Evolutionary conservation across 2,329 filamentous ascomycete genomes (phyloP).

Genomic region (Claviceps arundinis): DNA sequence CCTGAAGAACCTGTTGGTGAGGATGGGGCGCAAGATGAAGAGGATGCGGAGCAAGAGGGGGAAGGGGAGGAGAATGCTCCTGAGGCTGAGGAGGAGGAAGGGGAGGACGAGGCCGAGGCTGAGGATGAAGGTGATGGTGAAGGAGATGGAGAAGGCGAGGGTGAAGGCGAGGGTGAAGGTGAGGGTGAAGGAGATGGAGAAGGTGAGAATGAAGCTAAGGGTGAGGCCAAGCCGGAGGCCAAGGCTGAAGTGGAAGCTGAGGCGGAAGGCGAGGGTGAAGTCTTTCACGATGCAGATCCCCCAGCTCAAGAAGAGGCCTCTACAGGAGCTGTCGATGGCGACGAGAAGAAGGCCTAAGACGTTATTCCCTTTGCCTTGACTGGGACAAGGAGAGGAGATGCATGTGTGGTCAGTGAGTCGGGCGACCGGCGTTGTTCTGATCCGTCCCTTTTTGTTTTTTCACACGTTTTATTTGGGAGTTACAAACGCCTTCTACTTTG

Average conservation of each 20-base stretch:
- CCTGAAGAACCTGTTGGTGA: constrained; percentile 30
- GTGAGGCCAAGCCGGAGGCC: background rate
- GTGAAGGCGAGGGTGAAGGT: constrained; percentile 12
- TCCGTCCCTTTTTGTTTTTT: background rate
- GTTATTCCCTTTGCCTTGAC: background rate
- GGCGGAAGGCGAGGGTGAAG: constrained; percentile 4
- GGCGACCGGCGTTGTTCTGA: background rate
- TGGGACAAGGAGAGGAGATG: background rate
- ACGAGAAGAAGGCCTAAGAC: constrained; percentile 3
- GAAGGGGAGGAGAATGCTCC: constrained; percentile 18
- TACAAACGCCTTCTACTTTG: background rate
- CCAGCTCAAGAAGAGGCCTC: constrained; percentile 1
- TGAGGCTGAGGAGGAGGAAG: background rate
- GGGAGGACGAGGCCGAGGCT: background rate
- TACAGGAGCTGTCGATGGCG: background rate
- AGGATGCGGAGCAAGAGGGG: constrained; percentile 9
- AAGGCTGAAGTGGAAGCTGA: background rate
- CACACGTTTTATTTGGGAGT: background rate
- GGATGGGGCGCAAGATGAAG: constrained; percentile 12
- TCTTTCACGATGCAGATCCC: constrained; percentile 6
- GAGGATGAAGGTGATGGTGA: constrained; percentile 2
- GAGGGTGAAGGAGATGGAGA: constrained; percentile 8
- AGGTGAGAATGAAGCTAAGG: constrained; percentile 18
- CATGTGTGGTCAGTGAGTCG: background rate
- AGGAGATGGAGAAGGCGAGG: constrained; percentile 17